These are phyloP conservation scores for Penicillium ochrochloron DNA, from an alignment of 495 filamentous ascomycete species.

Conservation along the genomic window DNA sequence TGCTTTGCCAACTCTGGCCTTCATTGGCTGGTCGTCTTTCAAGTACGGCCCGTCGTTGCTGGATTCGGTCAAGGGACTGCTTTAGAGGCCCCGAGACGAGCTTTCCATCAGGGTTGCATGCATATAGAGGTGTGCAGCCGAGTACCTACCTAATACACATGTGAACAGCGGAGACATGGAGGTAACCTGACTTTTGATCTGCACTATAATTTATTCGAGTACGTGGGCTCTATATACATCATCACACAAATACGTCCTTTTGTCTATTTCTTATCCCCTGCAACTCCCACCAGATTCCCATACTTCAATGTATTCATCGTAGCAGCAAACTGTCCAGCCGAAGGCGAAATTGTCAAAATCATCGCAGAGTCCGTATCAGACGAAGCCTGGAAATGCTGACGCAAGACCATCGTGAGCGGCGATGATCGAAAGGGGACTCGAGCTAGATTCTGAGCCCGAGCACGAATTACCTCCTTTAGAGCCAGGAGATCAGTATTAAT, in stretches of 20 bases:
- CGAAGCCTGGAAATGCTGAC: constrained; percentile 26
- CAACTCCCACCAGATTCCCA: neutral
- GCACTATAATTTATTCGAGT: neutral
- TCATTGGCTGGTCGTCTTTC: constrained; percentile 20
- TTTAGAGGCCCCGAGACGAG: constrained; percentile 19
- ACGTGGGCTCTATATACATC: neutral
- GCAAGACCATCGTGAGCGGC: constrained; percentile 34
- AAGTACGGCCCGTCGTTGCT: constrained; percentile 19
- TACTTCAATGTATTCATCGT: constrained; percentile 6
- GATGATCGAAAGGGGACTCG: constrained; percentile 35
- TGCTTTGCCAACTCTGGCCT: constrained; percentile 16
- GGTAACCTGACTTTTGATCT: neutral
- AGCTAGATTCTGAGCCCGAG: constrained; percentile 17
- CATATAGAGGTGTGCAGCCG: neutral
- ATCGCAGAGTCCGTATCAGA: constrained; percentile 17
- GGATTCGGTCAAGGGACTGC: constrained; percentile 20
- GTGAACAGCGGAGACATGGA: neutral
- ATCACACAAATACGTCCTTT: neutral
- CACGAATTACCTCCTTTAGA: constrained; percentile 37
- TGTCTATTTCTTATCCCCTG: neutral
- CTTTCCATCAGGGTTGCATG: neutral
- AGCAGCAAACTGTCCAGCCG: neutral
- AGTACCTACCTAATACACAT: neutral
- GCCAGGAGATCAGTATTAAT: constrained; percentile 38
- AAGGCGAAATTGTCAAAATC: neutral